Conservation (phyloP, 345 rosid species). For the Linum lewisii region DNA sequence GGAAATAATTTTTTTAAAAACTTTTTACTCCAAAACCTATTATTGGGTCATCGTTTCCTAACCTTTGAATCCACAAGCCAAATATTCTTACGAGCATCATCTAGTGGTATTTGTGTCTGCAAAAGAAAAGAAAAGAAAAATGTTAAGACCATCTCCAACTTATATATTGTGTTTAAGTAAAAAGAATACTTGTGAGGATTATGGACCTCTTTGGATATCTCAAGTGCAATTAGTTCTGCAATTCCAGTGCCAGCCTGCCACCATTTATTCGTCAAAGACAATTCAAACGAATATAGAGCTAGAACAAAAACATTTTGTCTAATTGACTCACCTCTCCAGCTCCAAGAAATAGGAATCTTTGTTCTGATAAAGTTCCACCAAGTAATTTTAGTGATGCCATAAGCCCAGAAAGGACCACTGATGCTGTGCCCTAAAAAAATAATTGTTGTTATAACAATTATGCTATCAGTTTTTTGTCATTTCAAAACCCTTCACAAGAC, state of each 20-base stretch:
- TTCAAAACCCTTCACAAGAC: conserved; percentile 5
- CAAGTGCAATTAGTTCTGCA: conserved; percentile 88
- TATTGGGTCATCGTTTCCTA: conserved; percentile 10
- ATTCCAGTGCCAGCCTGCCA: conserved; percentile 97
- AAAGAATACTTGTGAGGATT: conserved; percentile 3
- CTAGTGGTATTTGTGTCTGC: conserved; percentile 69
- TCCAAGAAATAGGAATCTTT: conserved; percentile 85
- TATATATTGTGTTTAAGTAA: too few species aligned
- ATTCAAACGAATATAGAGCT: too few species aligned
- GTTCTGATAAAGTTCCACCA: conserved; percentile 72
- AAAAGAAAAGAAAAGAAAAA: conserved; percentile 15
- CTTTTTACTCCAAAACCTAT: conserved; percentile 2
- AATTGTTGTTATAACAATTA: conserved; percentile 1
- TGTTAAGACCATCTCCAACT: neutral
- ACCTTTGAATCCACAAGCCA: conserved; percentile 98
- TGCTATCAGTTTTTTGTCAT: conserved; percentile 7
- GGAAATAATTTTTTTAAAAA: neutral
- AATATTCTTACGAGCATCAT: conserved; percentile 73
- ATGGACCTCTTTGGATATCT: conserved; percentile 74
- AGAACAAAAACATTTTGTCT: too few species aligned
- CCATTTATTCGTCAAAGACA: neutral
- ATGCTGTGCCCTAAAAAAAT: conserved; percentile 94
- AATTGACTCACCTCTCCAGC: conserved; percentile 85
- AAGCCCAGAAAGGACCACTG: conserved; percentile 96
- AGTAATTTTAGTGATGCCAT: conserved; percentile 63